phyloP scores from a whole-genome alignment of 1,284 basidiomycete genomes.

The Vanrija humicola region DNA sequence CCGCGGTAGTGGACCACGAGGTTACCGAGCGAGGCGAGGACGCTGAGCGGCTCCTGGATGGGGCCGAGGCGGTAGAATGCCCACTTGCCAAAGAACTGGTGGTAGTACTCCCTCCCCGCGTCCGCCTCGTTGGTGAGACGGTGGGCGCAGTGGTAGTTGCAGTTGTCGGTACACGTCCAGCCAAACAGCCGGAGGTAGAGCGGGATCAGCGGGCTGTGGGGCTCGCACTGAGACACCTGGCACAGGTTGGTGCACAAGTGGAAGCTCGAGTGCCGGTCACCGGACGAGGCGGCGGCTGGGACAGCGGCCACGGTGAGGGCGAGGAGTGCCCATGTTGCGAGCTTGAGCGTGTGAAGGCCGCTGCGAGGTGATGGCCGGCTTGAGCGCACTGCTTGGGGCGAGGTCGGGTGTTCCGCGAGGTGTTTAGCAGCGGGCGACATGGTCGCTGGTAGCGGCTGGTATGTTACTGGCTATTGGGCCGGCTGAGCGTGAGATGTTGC shows the following conservation, averaged over 20 bases:
- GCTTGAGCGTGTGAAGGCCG: not conserved
- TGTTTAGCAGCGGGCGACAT: too few species aligned
- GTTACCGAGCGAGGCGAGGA: slow-evolving; percentile 83
- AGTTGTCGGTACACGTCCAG: slow-evolving; percentile 80
- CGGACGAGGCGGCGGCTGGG: slow-evolving; percentile 52
- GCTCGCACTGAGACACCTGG: slow-evolving; percentile 45
- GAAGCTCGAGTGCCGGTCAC: slow-evolving; percentile 59
- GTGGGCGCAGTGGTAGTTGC: slow-evolving; percentile 87
- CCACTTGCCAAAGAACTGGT: slow-evolving; percentile 97
- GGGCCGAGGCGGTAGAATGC: slow-evolving; percentile 80
- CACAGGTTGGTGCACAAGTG: slow-evolving; percentile 54
- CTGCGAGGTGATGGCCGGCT: not conserved
- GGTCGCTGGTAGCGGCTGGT: too few species aligned
- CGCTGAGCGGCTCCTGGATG: slow-evolving; percentile 91
- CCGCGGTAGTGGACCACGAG: slow-evolving; percentile 67
- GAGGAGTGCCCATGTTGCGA: not conserved
- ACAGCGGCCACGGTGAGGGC: slow-evolving; percentile 14
- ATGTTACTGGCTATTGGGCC: too few species aligned
- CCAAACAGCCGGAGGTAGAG: slow-evolving; percentile 53
- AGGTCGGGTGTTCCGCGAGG: too few species aligned
- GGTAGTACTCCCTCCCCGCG: slow-evolving; percentile 47
- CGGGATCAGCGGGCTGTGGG: slow-evolving; percentile 51
- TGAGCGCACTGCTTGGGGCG: too few species aligned
- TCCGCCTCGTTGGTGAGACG: slow-evolving; percentile 64
- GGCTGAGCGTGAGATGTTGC: too few species aligned